These are phyloP conservation scores for Breynia disticha DNA, from an alignment of 441 rosid species.

Conservation along the genomic window DNA sequence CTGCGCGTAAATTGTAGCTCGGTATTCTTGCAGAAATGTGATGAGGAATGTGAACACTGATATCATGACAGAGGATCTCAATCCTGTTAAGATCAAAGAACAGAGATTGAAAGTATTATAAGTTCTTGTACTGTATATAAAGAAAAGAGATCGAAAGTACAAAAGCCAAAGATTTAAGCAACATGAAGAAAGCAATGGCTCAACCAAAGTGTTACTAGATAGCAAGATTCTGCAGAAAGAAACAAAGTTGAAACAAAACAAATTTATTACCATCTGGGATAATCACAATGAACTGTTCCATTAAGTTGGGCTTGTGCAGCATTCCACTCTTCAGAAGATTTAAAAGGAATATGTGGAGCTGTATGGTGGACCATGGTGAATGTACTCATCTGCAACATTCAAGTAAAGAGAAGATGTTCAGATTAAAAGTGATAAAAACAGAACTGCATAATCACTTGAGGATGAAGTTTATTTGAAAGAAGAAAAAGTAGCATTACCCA, in stretches of 20 bases:
- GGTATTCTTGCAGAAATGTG: constrained; percentile 78
- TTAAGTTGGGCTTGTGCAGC: constrained; percentile 87
- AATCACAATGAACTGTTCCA: constrained; percentile 88
- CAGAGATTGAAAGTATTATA: not conserved
- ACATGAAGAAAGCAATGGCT: not conserved
- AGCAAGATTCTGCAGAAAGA: not conserved
- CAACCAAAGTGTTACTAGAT: not conserved
- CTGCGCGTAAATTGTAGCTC: constrained; percentile 71
- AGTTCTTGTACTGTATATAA: no score
- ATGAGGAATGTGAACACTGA: constrained; percentile 83
- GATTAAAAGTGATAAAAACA: no score
- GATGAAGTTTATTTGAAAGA: no score
- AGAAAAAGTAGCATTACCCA: constrained; percentile 44
- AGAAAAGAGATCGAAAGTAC: no score
- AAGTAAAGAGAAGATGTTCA: no score
- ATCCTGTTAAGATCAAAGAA: no score
- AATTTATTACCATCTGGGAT: constrained; percentile 58
- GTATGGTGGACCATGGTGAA: constrained; percentile 97
- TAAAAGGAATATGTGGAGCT: constrained; percentile 90
- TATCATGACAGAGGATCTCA: constrained; percentile 79
- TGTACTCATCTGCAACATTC: constrained; percentile 64
- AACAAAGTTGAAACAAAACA: not conserved
- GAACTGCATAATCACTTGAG: no score
- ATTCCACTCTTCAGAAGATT: constrained; percentile 64
- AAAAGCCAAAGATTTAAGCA: not conserved